phyloP scores from a whole-genome alignment of 2,329 filamentous ascomycete species.

The Ceratocystis alfenasii region DNA sequence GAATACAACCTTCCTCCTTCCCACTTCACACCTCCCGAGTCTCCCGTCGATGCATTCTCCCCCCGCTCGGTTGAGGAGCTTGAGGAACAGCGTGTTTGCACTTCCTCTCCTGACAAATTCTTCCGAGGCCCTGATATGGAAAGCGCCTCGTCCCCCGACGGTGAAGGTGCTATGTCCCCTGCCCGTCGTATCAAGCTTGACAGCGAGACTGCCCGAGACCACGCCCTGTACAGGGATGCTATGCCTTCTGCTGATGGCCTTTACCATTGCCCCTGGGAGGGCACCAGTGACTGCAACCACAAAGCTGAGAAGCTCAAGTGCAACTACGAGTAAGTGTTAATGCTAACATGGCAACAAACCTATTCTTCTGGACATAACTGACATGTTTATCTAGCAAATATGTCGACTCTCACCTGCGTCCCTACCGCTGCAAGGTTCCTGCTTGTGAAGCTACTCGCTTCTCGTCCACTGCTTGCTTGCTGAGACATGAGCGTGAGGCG shows the following conservation, averaged over 20 bases:
- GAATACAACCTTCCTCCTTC: neutral
- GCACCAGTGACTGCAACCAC: slow-evolving; percentile 63
- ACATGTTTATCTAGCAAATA: slow-evolving; percentile 58
- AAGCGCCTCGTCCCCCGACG: slow-evolving; percentile 24
- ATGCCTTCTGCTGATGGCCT: slow-evolving; percentile 58
- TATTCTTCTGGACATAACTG: neutral
- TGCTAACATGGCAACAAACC: too few species aligned
- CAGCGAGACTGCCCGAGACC: slow-evolving; percentile 49
- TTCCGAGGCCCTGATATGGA: slow-evolving; percentile 27
- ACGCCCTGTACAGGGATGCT: slow-evolving; percentile 59
- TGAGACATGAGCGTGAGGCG: slow-evolving; percentile 89
- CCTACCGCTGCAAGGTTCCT: slow-evolving; percentile 82
- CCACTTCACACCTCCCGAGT: slow-evolving; percentile 24
- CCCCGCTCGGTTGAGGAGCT: slow-evolving; percentile 17
- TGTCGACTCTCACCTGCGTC: slow-evolving; percentile 90
- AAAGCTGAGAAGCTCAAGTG: slow-evolving; percentile 94
- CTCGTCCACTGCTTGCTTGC: slow-evolving; percentile 86
- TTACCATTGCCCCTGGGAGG: slow-evolving; percentile 86
- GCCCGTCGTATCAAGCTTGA: slow-evolving; percentile 40
- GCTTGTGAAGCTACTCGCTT: slow-evolving; percentile 78
- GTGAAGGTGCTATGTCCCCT: slow-evolving; percentile 31
- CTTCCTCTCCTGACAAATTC: slow-evolving; percentile 34
- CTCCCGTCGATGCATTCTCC: slow-evolving; percentile 20
- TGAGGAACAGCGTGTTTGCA: slow-evolving; percentile 20
- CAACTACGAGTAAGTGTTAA: slow-evolving; percentile 79